A percentile compares a stretch with the other conserved stretches of the same genome.
Conservation (phyloP, 2,329 filamentous ascomycete genomes). For the Pestalotiopsis fici region DNA sequence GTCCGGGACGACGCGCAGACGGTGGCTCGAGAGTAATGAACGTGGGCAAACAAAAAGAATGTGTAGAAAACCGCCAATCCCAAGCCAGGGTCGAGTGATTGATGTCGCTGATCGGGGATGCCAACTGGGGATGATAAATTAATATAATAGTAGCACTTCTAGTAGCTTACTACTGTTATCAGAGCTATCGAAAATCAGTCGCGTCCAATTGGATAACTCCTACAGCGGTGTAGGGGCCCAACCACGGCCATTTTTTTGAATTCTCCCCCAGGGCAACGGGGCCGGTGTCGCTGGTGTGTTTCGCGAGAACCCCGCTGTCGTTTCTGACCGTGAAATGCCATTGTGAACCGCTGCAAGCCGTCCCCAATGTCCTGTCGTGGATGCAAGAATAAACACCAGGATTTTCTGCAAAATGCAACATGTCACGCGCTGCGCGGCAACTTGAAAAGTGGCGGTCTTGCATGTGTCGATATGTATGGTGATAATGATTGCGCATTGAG, state of each 20-base stretch:
- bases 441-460: neutral
- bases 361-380: neutral
- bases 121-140: neutral
- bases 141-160: neutral
- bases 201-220: neutral
- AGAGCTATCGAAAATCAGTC: neutral
- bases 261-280: neutral
- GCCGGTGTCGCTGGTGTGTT: neutral
- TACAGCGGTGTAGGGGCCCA: conserved; percentile 1
- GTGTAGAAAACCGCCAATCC: neutral
- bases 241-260: neutral
- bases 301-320: conserved; percentile 1
- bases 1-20: conserved; percentile 8
- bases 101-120: neutral
- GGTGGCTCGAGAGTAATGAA: neutral
- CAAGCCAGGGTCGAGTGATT: neutral
- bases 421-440: neutral
- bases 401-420: neutral
- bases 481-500: too few relatives aligned
- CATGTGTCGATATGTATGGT: neutral
- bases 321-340: neutral
- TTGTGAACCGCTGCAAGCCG: conserved; percentile 8
- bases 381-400: neutral
- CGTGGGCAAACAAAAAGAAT: neutral
- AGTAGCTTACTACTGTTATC: neutral